A percentile compares a stretch with the other conserved stretches of the same genome.
phyloP scores from a whole-genome alignment of 2,329 filamentous ascomycete genomes.

The Fusarium miscanthi region DNA sequence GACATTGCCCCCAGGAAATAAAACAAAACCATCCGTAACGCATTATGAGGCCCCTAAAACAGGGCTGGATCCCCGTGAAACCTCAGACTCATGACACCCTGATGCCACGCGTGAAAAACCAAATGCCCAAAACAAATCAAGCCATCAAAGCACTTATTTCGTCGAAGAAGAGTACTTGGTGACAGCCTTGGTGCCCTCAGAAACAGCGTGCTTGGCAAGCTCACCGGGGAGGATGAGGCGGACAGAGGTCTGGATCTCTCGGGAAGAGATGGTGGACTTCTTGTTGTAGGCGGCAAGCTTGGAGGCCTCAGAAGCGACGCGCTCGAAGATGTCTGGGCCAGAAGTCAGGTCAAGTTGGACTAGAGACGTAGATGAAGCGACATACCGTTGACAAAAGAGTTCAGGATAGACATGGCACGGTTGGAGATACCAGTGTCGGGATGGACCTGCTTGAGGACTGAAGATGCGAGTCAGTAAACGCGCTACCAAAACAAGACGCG shows the following conservation, averaged over 20 bases:
- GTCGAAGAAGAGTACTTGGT: constrained; percentile 99
- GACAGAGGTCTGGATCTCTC: constrained; percentile 99
- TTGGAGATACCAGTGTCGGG: constrained; percentile 99
- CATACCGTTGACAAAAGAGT: constrained; percentile 99
- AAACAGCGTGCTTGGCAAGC: constrained; percentile 99
- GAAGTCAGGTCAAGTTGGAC: constrained; percentile 4
- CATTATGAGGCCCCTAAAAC: constrained; percentile 71
- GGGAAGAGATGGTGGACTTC: constrained; percentile 99
- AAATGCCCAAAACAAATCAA: constrained; percentile 71
- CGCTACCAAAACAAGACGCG: constrained; percentile 5
- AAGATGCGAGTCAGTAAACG: constrained; percentile 41
- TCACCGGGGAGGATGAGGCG: constrained; percentile 98
- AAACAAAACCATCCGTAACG: constrained; percentile 78
- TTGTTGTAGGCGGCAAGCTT: constrained; percentile 99
- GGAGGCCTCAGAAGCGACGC: constrained; percentile 96
- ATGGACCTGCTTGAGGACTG: constrained; percentile 99
- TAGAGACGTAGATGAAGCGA: constrained; percentile 3
- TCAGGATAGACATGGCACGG: constrained; percentile 99
- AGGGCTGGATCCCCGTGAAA: constrained; percentile 54
- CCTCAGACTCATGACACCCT: constrained; percentile 68
- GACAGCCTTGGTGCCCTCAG: constrained; percentile 99
- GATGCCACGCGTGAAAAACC: constrained; percentile 63
- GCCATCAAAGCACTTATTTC: constrained; percentile 79
- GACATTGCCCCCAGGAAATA: constrained; percentile 74
- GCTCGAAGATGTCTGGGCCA: constrained; percentile 92